Evolutionary conservation across 768 basidiomycete genomes (phyloP), one percentile per base, ranked within the genome.

Genomic region (Stropharia rugosoannulata): DNA sequence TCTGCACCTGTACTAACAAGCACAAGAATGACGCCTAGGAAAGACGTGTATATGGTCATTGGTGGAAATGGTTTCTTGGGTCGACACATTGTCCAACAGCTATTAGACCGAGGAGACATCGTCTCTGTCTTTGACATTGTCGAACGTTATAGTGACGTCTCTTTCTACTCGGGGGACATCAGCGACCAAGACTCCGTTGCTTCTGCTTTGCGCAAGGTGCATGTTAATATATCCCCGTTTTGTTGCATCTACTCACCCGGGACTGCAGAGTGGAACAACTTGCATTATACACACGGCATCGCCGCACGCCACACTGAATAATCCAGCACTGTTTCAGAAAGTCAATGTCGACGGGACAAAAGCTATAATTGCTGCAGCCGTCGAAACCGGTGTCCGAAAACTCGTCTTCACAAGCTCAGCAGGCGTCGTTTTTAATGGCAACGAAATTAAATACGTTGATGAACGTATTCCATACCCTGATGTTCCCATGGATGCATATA

Each of bases 241-340:
- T 12, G 43, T 50, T 45, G 18, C 55, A 43, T 37, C 32, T 18
- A 18, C 5, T 54, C 60, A 54, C 60, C 50, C 39, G 45, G 22
- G 36, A 29, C 32, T 55, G 8, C 58, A 93, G 89, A 88, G 87
- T 58, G 85, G 86, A 38, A 81, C 93, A 25, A 95, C 93, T 0
- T 92, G 90, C 64, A 90, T 98, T 59, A 93, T 99, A 59, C 97
- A 99, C 70, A 98, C 95, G 9, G 97, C 95, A 15, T 95, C 95
- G 6, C 83, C 83, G 5, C 89, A 85, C 61, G 90, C 83, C 12
- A 80, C 77, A 49, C 60, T 82, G 49, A 82, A 83, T 54, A 78
- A 90, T 60, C 77, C 83, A 0, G 83, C 83, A 1, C 67, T 98
- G 9, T 97, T 91, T 75, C 87, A 83, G 73, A 93, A 90, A 67